Percentiles rank a stretch among this genome's conserved stretches.
Evolutionary conservation across 768 basidiomycete genomes (phyloP).

Genomic region (Pisolithus marmoratus): DNA sequence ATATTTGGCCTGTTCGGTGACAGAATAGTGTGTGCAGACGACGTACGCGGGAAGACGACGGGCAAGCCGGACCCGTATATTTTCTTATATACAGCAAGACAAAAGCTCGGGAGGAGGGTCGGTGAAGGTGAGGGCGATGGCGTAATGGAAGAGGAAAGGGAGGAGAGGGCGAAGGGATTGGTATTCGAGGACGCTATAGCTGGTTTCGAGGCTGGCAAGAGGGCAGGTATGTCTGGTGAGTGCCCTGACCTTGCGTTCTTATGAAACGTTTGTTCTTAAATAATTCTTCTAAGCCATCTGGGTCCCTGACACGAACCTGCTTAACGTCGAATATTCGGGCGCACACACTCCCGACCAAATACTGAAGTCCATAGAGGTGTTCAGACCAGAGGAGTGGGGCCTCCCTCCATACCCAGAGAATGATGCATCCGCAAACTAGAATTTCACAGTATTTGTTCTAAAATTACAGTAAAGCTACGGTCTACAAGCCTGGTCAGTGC

Average conservation of each 20-base stretch:
- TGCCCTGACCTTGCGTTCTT: background rate
- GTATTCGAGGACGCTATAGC: slow-evolving; percentile 81
- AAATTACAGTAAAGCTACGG: no score
- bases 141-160: slow-evolving; percentile 30
- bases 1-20: slow-evolving; percentile 43
- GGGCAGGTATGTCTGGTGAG: slow-evolving; percentile 83
- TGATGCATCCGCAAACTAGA: background rate
- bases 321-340: slow-evolving; percentile 43
- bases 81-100: slow-evolving; percentile 67
- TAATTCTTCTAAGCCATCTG: slow-evolving; percentile 55
- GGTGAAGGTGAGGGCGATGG: slow-evolving; percentile 37
- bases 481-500: slow-evolving; percentile 1
- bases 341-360: slow-evolving; percentile 54
- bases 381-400: slow-evolving; percentile 80
- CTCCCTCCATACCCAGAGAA: slow-evolving; percentile 55
- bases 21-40: slow-evolving; percentile 69
- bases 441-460: background rate
- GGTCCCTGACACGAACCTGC: slow-evolving; percentile 73
- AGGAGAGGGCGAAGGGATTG: slow-evolving; percentile 56
- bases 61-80: slow-evolving; percentile 85
- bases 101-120: slow-evolving; percentile 50
- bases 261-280: background rate
- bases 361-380: slow-evolving; percentile 59
- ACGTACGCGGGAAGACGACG: slow-evolving; percentile 44
- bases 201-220: slow-evolving; percentile 74